A percentile compares a stretch with the other conserved stretches of the same genome.
These are phyloP conservation scores for Podospora anserina DNA, from an alignment of 495 filamentous ascomycete genomes.

Conservation along the genomic window DNA sequence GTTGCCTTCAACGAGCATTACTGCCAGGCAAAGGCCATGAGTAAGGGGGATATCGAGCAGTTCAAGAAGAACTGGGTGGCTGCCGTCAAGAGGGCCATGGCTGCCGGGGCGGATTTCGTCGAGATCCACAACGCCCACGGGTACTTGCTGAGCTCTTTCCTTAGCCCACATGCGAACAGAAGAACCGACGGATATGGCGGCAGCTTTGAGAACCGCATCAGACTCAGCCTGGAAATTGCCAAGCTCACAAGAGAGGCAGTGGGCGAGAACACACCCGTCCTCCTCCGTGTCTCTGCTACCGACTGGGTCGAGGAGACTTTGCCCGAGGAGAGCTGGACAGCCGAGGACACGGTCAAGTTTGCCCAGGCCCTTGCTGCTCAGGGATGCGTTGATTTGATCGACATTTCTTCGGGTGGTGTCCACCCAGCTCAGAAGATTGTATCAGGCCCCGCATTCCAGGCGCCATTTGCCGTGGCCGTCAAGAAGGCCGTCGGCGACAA, in stretches of 20 bases:
- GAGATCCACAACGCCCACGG: slow-evolving; percentile 60
- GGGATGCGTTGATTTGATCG: slow-evolving; percentile 60
- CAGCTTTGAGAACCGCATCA: slow-evolving; percentile 59
- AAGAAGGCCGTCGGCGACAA: slow-evolving; percentile 61
- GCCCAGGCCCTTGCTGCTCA: slow-evolving; percentile 49
- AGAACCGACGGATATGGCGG: slow-evolving; percentile 67
- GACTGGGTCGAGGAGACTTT: slow-evolving; percentile 57
- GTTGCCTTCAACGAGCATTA: slow-evolving; percentile 35
- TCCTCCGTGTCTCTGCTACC: slow-evolving; percentile 60
- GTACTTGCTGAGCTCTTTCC: slow-evolving; percentile 52
- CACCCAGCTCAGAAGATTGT: slow-evolving; percentile 57
- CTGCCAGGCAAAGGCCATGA: slow-evolving; percentile 48
- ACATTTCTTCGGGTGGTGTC: slow-evolving; percentile 61
- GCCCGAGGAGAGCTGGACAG: slow-evolving; percentile 47
- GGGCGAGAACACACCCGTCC: slow-evolving; percentile 56
- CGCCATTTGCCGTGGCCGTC: slow-evolving; percentile 48
- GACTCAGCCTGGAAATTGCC: slow-evolving; percentile 56
- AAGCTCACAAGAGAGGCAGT: slow-evolving; percentile 46
- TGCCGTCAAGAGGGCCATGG: slow-evolving; percentile 45
- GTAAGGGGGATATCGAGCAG: slow-evolving; percentile 47
- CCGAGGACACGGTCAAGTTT: slow-evolving; percentile 27
- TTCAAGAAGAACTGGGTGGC: slow-evolving; percentile 48
- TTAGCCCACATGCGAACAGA: slow-evolving; percentile 52
- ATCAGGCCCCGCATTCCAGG: slow-evolving; percentile 60
- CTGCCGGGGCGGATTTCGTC: slow-evolving; percentile 54